phyloP scores from a whole-genome alignment of 176 grass and related monocot species.

The Zoysia pacifica region DNA sequence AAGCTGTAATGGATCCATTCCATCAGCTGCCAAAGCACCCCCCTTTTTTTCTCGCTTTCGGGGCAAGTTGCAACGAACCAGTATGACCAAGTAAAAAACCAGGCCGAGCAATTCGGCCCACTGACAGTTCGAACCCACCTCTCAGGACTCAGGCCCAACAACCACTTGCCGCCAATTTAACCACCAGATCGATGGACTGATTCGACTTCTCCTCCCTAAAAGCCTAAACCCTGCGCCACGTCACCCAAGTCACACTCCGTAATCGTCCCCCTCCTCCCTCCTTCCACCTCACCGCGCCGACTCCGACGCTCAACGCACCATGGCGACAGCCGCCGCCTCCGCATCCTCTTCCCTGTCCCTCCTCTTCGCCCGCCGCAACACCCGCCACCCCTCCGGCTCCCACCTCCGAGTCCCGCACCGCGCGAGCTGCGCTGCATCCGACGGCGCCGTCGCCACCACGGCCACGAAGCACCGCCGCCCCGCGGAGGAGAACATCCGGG shows the following conservation, averaged over 20 bases:
- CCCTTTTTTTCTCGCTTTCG: too few species aligned
- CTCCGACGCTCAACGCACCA: constrained; percentile 26
- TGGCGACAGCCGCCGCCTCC: constrained; percentile 36
- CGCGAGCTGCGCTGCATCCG: constrained; percentile 46
- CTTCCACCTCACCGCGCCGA: constrained; percentile 13
- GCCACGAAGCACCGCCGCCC: constrained; percentile 62
- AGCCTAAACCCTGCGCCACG: constrained; percentile 41
- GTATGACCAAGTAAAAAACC: neutral
- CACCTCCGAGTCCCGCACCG: constrained; percentile 26
- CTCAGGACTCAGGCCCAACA: neutral
- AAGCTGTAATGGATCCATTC: neutral
- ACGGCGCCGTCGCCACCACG: constrained; percentile 17
- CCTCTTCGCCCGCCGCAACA: constrained; percentile 47
- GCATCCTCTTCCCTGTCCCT: constrained; percentile 47
- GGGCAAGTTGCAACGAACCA: neutral
- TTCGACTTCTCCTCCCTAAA: neutral
- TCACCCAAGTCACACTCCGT: constrained; percentile 14
- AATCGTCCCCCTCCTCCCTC: neutral
- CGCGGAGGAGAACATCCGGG: constrained; percentile 82
- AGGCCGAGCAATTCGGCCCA: neutral
- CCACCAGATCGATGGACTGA: constrained; percentile 33
- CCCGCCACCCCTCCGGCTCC: constrained; percentile 37
- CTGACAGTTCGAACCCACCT: neutral
- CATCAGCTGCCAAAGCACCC: neutral
- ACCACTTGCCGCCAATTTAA: constrained; percentile 33